Conservation (phyloP, 2,329 filamentous ascomycete species). For the Atkinsonella hypoxylon region DNA sequence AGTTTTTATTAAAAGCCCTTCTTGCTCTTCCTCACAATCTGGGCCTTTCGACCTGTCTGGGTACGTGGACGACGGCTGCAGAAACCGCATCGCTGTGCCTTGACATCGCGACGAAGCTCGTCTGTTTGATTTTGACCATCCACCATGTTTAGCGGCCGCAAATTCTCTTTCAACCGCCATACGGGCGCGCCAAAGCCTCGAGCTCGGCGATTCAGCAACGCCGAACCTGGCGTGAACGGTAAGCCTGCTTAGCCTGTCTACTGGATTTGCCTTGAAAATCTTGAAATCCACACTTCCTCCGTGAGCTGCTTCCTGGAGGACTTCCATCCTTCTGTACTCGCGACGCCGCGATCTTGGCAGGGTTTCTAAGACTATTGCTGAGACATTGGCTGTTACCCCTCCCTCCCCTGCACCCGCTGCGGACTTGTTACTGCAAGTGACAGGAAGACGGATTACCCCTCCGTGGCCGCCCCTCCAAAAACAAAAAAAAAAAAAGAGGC, state of each 20-base stretch:
- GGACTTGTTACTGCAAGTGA: not conserved
- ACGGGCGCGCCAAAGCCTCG: conserved; percentile 46
- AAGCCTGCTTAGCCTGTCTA: conserved; percentile 15
- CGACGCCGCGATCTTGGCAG: not conserved
- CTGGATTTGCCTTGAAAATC: not conserved
- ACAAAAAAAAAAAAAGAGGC: not conserved
- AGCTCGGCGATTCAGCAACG: conserved; percentile 44
- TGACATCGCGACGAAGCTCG: not conserved
- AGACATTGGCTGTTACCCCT: not conserved
- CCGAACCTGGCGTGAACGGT: conserved; percentile 46
- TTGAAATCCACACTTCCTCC: not conserved
- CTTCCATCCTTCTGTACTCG: not conserved
- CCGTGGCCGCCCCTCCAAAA: no score
- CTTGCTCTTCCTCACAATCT: not conserved
- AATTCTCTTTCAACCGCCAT: conserved; percentile 56
- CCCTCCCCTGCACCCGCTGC: not conserved
- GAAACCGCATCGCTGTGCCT: not conserved
- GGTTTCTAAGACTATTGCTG: not conserved
- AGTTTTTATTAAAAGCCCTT: not conserved
- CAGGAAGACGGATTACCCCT: not conserved
- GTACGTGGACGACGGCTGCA: not conserved
- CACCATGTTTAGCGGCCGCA: conserved; percentile 43
- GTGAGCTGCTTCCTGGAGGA: not conserved
- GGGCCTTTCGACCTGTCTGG: not conserved
- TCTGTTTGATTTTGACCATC: not conserved